Base-by-base conservation (phyloP, 2,329 filamentous ascomycete species). In the Sclerotinia borealis region DNA sequence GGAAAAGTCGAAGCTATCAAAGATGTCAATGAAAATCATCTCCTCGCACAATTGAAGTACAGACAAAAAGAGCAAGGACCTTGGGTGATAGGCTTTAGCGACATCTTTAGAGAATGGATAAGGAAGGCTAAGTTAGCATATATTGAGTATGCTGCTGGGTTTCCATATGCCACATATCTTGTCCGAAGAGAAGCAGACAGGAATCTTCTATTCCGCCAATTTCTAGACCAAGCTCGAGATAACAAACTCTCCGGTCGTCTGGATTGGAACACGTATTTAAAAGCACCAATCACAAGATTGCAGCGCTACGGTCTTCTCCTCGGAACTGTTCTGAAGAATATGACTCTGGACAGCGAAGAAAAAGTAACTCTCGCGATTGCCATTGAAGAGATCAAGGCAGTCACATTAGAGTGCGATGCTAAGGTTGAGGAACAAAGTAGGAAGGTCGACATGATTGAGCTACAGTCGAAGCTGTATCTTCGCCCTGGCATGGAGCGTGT, bases 61-160 rank as follows among this genome's bases (percentile, higher is more conserved):
- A 87, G 95, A 31, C 95, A 99, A 75, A 90, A 95, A 72, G 95
- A 98, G 74, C 93, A 99, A 77, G 95, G 95, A 0, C 95, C 95
- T 0, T 99, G 92, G 87, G 88, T 99, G 64, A 82, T 85, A 15
- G 95, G 95, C 3, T 97, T 97, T 77, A 97, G 93, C 74, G 95
- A 98, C 72, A 91, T 99, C 56, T 98, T 99, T 80, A 83, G 95
- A 64, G 95, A 99, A 77, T 99, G 95, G 95, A 96, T 98, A 66
- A 86, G 95, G 67, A 98, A 97, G 76, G 95, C 95, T 37, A 92
- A 89, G 75, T 80, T 83, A 2, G 89, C 91, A 13, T 99, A 98
- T 74, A 87, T 97, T 65, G 92, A 96, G 64, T 99, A 98, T 75
- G 93, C 93, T 45, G 88, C 89, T 1, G 87, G 87, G 0, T 98